Conservation (phyloP, 2,329 filamentous ascomycete genomes). For the Trichoderma sp. region DNA sequence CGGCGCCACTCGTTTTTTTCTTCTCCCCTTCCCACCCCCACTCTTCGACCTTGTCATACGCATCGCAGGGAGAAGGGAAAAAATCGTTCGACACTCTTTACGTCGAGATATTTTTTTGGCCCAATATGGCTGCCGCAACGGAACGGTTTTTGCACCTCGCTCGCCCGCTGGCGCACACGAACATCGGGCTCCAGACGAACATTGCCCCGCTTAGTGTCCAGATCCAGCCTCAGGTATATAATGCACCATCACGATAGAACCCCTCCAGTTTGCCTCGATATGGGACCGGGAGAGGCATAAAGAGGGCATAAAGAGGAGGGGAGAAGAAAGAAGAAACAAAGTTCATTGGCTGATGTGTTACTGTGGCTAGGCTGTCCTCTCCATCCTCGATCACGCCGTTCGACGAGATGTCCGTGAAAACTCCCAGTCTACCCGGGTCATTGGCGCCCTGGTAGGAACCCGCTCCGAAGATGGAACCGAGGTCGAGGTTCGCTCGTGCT, state of each 20-base stretch:
- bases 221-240: constrained; percentile 86
- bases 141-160: constrained; percentile 93
- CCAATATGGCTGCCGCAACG: constrained; percentile 74
- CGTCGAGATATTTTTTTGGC: constrained; percentile 31
- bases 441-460: constrained; percentile 89
- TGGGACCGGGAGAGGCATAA: background rate
- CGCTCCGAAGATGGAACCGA: constrained; percentile 96
- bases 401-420: constrained; percentile 68
- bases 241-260: constrained; percentile 22
- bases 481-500: constrained; percentile 92
- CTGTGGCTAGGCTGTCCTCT: constrained; percentile 59
- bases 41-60: constrained; percentile 10
- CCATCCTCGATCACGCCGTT: constrained; percentile 88
- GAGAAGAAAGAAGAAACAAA: background rate
- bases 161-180: constrained; percentile 81
- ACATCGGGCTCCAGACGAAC: constrained; percentile 74
- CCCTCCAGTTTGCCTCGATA: constrained; percentile 2
- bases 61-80: background rate
- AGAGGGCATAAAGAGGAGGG: background rate
- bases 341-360: constrained; percentile 11
- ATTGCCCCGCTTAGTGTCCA: constrained; percentile 91
- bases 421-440: constrained; percentile 89
- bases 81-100: constrained; percentile 5
- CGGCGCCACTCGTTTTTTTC: constrained; percentile 27
- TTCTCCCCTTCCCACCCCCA: constrained; percentile 19